Evolutionary conservation across 139 green algal species (phyloP), one percentile per base, ranked within the genome.

Genomic region (Asterochloris erici): DNA sequence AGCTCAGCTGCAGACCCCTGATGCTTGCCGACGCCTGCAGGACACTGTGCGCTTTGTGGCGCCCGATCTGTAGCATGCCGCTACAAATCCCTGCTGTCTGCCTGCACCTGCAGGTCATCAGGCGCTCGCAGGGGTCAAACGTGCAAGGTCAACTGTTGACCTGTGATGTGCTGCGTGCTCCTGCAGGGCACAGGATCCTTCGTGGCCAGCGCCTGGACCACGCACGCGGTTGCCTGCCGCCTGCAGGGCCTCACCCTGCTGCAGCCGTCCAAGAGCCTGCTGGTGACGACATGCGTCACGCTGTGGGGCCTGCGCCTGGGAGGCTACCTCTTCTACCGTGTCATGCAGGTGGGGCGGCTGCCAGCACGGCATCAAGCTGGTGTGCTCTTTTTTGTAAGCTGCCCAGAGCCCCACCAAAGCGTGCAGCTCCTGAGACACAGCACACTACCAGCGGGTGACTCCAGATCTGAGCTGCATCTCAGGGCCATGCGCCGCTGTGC

Each of bases 231-330:
- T 9, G 66, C 19, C 17, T 26, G 66, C 66, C 17, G 66, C 19
- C 66, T 26, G 19, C 21, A 26, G 17, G 66, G 66, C 19, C 19
- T 71, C 66, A 71, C 19, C 66, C 29, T 82, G 13, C 71, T 86
- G 54, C 54, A 73, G 21, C 78, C 77, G 24, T 76, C 24, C 47
- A 79, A 78, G 2, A 77, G 78, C 82, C n/a, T 84, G 0, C 68
- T 90, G 79, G 68, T 90, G 54, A 84, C 84, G 0, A 73, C 60
- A 66, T 82, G 78, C 63, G 82, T 90, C 24, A 79, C 79, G 19
- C 74, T 86, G 17, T 90, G 87, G 87, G 85, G 80, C 11, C 38
- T 82, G 15, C 85, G 87, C 73, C 79, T 90, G 38, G 86, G 82
- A 0, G 77, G 82, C 68, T 89, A 86, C 76, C 81, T 90, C 21